Evolutionary conservation across 768 basidiomycete genomes (phyloP), one percentile per base, ranked within the genome.

Genomic region (Lactifluus subvellereus): DNA sequence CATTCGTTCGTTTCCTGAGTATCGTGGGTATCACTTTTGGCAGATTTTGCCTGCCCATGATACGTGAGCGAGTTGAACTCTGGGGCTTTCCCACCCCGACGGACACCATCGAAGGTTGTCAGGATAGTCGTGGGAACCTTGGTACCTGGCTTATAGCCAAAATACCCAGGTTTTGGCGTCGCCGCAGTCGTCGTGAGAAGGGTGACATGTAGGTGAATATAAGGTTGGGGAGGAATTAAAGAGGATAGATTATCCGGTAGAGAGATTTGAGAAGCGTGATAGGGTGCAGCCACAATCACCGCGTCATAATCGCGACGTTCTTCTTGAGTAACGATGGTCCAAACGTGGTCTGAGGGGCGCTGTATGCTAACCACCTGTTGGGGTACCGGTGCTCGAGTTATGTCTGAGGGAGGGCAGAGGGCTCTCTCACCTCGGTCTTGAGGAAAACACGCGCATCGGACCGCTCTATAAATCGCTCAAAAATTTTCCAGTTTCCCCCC

Each of bases 31-130:
- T 53, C 59, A 53, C 66, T 82, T 82, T 38, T 77, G 77, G 35
- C 82, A 77, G 51, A 75, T 69, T 7, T 61, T 51, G 56, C 70
- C 13, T 49, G 61, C 56, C 74, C 75, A 57, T 75, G 89, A 74
- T 94, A 97, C 9, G 86, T 86, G 47, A 97, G 74, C 0, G 91
- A 93, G 69, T 91, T 92, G 77, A 98, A 97, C 63, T 89, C 86
- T 1, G 94, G 89, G 57, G 80, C 80, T 18, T 77, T 77, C 11
- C 79, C 80, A 5, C 82, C 81, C n/a, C 75, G 73, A 38, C 82
- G 75, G 33, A 75, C 76, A n/a, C 85, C 83, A 20, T 85, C 80
- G 59, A 81, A 79, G 0, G 89, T 88, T 7, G 94, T 94, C 57
- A 97, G 75, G 66, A 96, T 77, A 70, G 83, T 82, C 18, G 74